Evolutionary conservation across 2,329 filamentous ascomycete genomes (phyloP).

Genomic region (Botrytis fragariae): DNA sequence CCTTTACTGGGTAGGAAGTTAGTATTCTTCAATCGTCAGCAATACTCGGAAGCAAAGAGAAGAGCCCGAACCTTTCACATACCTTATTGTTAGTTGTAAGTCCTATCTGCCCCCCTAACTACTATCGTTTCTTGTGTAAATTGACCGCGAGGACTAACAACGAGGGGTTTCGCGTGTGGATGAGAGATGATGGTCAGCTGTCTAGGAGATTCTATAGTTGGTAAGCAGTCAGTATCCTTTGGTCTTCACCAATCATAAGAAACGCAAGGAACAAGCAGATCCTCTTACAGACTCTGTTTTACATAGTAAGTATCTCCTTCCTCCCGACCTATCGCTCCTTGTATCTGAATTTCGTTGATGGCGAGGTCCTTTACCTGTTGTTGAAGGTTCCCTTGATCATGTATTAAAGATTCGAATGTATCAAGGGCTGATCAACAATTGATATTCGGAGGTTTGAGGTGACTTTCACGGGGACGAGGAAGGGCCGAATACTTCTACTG

Average conservation of each 20-base stretch:
- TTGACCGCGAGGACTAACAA: neutral
- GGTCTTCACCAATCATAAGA: neutral
- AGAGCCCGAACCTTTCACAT: neutral
- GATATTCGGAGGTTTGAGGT: neutral
- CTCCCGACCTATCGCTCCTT: neutral
- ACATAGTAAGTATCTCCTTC: neutral
- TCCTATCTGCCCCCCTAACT: neutral
- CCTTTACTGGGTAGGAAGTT: neutral
- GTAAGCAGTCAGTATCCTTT: neutral
- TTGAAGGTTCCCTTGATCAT: neutral
- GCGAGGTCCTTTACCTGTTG: neutral
- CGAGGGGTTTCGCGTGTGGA: fast-evolving
- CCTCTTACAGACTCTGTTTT: neutral
- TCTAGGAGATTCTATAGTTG: neutral
- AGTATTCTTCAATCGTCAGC: neutral
- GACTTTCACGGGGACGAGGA: fast-evolving
- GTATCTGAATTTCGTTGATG: neutral
- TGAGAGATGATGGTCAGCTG: neutral
- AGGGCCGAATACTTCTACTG: neutral
- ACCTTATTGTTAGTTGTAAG: neutral
- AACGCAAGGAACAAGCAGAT: neutral
- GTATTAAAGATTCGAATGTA: fast-evolving
- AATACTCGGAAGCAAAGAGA: neutral
- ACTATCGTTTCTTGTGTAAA: neutral
- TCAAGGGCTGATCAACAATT: neutral